These are phyloP conservation scores for Ophiostoma australiae DNA, from an alignment of 2,329 filamentous ascomycete species.

Conservation along the genomic window DNA sequence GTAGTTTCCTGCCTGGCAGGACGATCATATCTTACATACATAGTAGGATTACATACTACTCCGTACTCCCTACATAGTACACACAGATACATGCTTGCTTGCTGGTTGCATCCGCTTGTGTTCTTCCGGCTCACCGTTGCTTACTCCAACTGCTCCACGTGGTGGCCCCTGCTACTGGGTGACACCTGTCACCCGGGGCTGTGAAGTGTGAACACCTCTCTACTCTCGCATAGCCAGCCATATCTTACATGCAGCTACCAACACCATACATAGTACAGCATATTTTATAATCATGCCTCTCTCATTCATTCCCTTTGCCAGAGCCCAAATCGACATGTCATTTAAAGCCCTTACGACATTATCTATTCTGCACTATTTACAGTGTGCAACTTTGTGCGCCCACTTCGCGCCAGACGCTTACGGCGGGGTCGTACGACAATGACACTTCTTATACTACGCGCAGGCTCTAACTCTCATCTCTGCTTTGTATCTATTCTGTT, in stretches of 20 bases:
- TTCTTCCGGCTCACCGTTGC: not conserved
- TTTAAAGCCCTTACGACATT: not conserved
- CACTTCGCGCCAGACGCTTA: not conserved
- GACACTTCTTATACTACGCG: not conserved
- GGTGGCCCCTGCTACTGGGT: not conserved
- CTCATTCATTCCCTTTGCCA: not conserved
- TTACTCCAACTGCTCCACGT: conserved; percentile 2
- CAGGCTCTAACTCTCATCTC: not conserved
- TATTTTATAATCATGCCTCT: not conserved
- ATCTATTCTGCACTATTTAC: not conserved
- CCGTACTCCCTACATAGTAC: too few species aligned
- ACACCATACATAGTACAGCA: too few species aligned
- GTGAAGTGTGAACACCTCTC: not conserved
- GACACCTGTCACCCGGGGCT: not conserved
- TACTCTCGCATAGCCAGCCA: too few species aligned
- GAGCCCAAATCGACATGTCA: not conserved
- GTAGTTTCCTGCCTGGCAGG: too few species aligned
- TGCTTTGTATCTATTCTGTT: not conserved
- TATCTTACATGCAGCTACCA: too few species aligned
- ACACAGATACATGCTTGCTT: too few species aligned
- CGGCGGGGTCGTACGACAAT: conserved; percentile 2
- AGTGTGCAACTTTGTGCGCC: not conserved
- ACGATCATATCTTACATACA: too few species aligned
- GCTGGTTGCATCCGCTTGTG: not conserved
- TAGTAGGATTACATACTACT: too few species aligned